These are phyloP conservation scores for Aspergillus alliaceus DNA, from an alignment of 2,329 filamentous ascomycete genomes.

Conservation along the genomic window DNA sequence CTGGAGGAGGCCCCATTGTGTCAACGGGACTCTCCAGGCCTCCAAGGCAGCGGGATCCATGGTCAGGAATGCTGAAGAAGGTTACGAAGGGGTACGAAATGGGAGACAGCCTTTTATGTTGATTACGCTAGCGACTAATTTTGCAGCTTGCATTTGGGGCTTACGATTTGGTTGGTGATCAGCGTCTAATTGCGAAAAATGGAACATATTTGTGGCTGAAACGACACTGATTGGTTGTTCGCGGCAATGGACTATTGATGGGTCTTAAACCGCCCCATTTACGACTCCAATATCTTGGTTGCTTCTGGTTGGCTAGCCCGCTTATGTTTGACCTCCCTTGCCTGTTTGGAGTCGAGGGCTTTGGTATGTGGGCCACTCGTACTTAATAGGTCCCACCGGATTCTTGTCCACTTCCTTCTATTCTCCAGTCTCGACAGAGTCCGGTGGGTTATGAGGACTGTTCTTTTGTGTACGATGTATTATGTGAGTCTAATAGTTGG, in stretches of 20 bases:
- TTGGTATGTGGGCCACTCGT: not conserved
- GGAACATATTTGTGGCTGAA: not conserved
- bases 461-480: too few species aligned
- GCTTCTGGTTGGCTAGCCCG: not conserved
- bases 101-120: not conserved
- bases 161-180: not conserved
- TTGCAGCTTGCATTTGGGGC: not conserved
- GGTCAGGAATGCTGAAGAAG: not conserved
- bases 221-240: not conserved
- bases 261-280: not conserved
- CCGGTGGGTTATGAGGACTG: too few species aligned
- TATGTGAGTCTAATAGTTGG: too few species aligned
- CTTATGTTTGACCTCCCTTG: not conserved
- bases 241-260: not conserved
- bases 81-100: not conserved
- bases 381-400: not conserved
- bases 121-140: not conserved
- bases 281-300: not conserved
- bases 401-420: too few species aligned
- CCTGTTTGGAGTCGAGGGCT: not conserved
- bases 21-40: slow-evolving; percentile 8
- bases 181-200: not conserved
- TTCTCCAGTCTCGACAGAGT: too few species aligned
- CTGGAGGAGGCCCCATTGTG: slow-evolving; percentile 16
- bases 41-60: not conserved